phyloP scores from a whole-genome alignment of 225 moss, liverwort and hornwort species.

The Pseudisothecium myosuroides region DNA sequence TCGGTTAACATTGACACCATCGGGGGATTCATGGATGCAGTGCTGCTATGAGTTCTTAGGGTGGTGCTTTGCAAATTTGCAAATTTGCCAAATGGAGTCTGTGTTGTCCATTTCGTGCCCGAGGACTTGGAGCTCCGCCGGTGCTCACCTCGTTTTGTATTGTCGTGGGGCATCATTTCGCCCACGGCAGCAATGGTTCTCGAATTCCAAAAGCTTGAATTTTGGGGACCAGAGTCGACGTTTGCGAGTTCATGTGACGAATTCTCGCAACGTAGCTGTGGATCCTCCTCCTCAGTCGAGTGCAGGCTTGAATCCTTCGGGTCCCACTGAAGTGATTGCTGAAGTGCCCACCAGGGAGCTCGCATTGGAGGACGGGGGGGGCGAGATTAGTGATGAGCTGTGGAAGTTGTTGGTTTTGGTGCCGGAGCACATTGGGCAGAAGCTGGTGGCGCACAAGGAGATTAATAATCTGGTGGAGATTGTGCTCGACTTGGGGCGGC shows the following conservation, averaged over 20 bases:
- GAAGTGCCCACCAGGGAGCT: neutral
- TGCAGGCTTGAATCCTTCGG: neutral
- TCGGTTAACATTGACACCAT: neutral
- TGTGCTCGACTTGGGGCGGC: slow-evolving; percentile 85
- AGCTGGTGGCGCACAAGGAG: slow-evolving; percentile 50
- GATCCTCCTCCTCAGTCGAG: slow-evolving; percentile 14
- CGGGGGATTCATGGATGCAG: neutral
- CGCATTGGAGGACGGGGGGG: neutral
- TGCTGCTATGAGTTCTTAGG: neutral
- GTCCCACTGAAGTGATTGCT: neutral
- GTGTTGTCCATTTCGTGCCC: slow-evolving; percentile 6
- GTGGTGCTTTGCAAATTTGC: neutral
- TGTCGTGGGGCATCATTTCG: neutral
- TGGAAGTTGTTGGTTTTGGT: slow-evolving; percentile 62
- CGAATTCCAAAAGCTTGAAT: neutral
- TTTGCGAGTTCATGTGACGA: slow-evolving; percentile 3
- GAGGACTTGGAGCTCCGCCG: neutral
- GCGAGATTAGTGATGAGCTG: slow-evolving; percentile 60
- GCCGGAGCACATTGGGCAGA: slow-evolving; percentile 65
- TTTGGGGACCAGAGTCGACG: neutral
- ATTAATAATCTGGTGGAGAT: slow-evolving; percentile 69
- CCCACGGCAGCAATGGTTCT: neutral
- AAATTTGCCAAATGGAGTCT: slow-evolving; percentile 17
- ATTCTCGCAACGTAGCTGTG: slow-evolving; percentile 17
- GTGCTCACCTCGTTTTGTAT: neutral